A percentile compares a stretch with the other conserved stretches of the same genome.
Conservation (phyloP, 495 filamentous ascomycete species). For the Chaetomium tenue region DNA sequence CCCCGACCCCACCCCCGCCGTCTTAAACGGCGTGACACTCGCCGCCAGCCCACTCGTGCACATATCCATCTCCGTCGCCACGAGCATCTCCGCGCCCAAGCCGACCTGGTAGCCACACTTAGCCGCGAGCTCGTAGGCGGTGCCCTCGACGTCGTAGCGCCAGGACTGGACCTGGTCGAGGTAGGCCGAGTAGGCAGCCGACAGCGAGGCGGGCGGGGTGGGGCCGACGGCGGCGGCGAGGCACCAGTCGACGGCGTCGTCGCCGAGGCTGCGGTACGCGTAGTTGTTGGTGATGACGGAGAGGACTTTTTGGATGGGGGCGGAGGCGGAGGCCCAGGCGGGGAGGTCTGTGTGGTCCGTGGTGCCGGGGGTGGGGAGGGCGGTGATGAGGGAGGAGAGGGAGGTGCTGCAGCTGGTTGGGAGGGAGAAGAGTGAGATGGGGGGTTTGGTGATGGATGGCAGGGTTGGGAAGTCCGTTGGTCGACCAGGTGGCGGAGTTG, state of each 20-base stretch:
- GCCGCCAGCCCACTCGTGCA: slow-evolving; percentile 19
- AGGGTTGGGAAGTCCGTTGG: no score
- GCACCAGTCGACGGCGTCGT: slow-evolving; percentile 6
- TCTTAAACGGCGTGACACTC: slow-evolving; percentile 14
- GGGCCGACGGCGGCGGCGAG: not conserved
- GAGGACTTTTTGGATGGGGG: slow-evolving; percentile 15
- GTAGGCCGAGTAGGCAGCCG: slow-evolving; percentile 8
- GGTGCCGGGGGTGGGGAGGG: slow-evolving; percentile 9
- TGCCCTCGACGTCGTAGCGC: slow-evolving; percentile 18
- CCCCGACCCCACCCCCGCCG: not conserved
- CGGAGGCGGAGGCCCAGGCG: slow-evolving; percentile 9
- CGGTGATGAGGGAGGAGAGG: slow-evolving; percentile 7
- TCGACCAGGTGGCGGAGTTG: no score
- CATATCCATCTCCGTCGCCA: slow-evolving; percentile 21
- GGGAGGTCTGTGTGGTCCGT: not conserved
- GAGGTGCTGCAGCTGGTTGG: slow-evolving; percentile 14
- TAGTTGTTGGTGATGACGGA: not conserved
- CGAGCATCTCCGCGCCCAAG: slow-evolving; percentile 17
- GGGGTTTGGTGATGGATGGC: not conserved
- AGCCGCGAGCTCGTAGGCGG: slow-evolving; percentile 9
- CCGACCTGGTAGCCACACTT: slow-evolving; percentile 13
- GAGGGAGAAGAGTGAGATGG: not conserved
- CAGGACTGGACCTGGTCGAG: slow-evolving; percentile 18
- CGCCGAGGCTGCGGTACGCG: not conserved
- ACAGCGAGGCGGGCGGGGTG: not conserved